These are phyloP conservation scores for Alternaria tenuissima DNA, from an alignment of 2,329 filamentous ascomycete species.

Conservation along the genomic window DNA sequence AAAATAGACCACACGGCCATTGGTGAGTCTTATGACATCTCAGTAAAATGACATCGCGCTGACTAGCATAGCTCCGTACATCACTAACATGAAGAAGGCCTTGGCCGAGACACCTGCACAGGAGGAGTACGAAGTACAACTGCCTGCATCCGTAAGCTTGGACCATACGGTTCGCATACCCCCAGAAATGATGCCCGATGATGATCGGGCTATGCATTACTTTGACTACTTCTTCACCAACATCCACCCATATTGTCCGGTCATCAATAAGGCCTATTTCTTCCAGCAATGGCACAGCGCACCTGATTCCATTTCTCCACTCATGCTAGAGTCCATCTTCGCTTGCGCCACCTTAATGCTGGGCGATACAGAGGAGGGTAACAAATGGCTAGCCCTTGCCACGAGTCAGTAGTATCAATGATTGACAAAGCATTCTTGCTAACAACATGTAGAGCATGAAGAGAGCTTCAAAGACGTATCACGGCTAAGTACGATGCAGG, in stretches of 20 bases:
- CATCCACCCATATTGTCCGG: conserved; percentile 91
- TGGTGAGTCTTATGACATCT: conserved; percentile 63
- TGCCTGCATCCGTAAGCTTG: conserved; percentile 74
- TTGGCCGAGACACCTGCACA: conserved; percentile 69
- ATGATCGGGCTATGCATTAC: conserved; percentile 81
- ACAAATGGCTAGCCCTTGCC: conserved; percentile 91
- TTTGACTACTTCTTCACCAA: conserved; percentile 91
- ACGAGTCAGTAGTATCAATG: conserved; percentile 68
- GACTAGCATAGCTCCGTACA: conserved; percentile 74
- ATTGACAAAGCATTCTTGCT: conserved; percentile 15
- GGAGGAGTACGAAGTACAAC: conserved; percentile 74
- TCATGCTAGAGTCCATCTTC: conserved; percentile 90
- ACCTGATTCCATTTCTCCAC: conserved; percentile 83
- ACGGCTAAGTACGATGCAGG: conserved; percentile 89
- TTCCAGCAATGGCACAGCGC: conserved; percentile 90
- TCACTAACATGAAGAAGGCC: conserved; percentile 69
- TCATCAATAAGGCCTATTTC: conserved; percentile 81
- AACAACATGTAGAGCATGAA: conserved; percentile 72
- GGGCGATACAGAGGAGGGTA: conserved; percentile 82
- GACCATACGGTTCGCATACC: conserved; percentile 87
- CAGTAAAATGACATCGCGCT: conserved; percentile 14
- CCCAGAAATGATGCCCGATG: conserved; percentile 89
- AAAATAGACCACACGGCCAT: conserved; percentile 88
- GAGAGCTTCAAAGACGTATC: conserved; percentile 94
- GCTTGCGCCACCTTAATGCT: conserved; percentile 85